A percentile compares a stretch with the other conserved stretches of the same genome.
Conservation (phyloP, 305 asterid species). For the Rubia peregrina region DNA sequence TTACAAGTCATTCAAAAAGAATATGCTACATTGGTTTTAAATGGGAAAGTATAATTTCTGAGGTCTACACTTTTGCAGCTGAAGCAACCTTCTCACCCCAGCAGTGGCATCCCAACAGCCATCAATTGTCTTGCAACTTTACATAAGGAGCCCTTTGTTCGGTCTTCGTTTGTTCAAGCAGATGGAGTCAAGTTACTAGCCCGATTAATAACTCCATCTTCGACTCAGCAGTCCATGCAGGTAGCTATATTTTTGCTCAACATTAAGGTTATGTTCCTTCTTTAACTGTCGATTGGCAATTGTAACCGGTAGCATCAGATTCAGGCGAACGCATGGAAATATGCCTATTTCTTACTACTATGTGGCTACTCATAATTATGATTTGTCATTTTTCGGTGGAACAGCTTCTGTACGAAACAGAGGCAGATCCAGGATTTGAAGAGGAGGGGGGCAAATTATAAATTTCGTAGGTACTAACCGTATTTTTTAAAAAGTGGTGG, state of each 20-base stretch:
- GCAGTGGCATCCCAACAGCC: conserved; percentile 68
- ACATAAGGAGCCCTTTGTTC: conserved; percentile 69
- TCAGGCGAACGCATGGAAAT: not conserved
- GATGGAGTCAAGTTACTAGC: conserved; percentile 83
- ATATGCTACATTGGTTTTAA: not conserved
- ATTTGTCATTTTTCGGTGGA: conserved; percentile 13
- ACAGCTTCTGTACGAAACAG: conserved; percentile 96
- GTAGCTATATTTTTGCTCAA: conserved; percentile 23
- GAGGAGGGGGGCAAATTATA: conserved; percentile 82
- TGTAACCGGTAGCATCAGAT: conserved; percentile 5
- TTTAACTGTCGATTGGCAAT: conserved; percentile 10
- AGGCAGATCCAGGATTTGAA: too few relatives aligned
- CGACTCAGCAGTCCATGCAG: conserved; percentile 93
- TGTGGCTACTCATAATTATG: not conserved
- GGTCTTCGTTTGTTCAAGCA: conserved; percentile 79
- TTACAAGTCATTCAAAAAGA: not conserved
- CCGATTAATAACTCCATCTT: conserved; percentile 82
- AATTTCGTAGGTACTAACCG: too few relatives aligned
- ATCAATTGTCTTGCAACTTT: conserved; percentile 72
- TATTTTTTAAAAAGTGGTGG: too few relatives aligned
- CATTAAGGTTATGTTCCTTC: conserved; percentile 2
- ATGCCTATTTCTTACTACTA: not conserved
- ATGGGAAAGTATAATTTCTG: not conserved
- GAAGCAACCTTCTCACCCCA: conserved; percentile 81
- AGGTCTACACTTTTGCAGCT: conserved; percentile 36